Conservation (phyloP, 2,329 filamentous ascomycete genomes). For the Teratosphaeria epicoccoides region DNA sequence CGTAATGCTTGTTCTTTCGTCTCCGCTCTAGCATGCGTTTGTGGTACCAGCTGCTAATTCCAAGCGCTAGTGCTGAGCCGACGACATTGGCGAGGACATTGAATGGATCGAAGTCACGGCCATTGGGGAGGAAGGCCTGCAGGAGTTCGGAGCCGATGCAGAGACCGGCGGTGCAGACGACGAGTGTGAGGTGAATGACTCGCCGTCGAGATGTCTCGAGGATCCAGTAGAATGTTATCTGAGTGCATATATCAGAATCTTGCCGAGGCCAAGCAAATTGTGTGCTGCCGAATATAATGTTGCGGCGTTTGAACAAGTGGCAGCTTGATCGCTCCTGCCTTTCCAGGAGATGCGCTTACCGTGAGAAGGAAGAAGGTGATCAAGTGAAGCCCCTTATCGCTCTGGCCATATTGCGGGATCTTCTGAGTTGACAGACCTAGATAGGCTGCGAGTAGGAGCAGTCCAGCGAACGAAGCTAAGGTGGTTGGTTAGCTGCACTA, state of each 20-base stretch:
- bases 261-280: background rate
- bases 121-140: constrained; percentile 57
- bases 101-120: constrained; percentile 58
- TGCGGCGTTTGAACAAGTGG: background rate
- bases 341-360: constrained; percentile 27
- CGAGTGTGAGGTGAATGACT: constrained; percentile 69
- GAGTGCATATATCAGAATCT: background rate
- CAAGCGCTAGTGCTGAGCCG: constrained; percentile 62
- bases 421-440: constrained; percentile 58
- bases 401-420: constrained; percentile 51
- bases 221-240: constrained; percentile 77
- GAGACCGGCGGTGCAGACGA: constrained; percentile 64
- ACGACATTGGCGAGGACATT: constrained; percentile 82
- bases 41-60: constrained; percentile 82
- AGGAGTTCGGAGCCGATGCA: constrained; percentile 66
- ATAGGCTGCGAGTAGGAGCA: constrained; percentile 63
- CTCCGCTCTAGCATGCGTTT: constrained; percentile 88
- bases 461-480: constrained; percentile 40
- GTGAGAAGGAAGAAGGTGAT: constrained; percentile 86
- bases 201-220: constrained; percentile 81
- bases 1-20: constrained; percentile 62
- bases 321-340: background rate
- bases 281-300: background rate
- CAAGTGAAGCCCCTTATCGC: constrained; percentile 80
- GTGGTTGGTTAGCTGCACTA: constrained; percentile 3